A percentile compares a stretch with the other conserved stretches of the same genome.
phyloP scores from a whole-genome alignment of 106 monocot genomes.

The Dendrobium huoshanense region DNA sequence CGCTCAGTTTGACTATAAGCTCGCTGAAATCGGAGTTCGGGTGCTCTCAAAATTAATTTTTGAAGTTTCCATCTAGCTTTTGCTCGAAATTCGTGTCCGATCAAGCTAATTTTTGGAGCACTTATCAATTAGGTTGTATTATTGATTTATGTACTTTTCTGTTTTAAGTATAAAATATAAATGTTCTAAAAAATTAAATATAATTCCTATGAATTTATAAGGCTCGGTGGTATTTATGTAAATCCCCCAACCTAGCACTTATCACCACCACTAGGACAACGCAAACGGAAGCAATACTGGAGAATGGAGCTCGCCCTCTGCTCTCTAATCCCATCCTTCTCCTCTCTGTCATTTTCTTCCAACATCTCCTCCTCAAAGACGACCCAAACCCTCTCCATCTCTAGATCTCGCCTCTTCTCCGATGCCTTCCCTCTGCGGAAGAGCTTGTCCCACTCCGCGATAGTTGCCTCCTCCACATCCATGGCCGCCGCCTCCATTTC shows the following conservation, averaged over 20 bases:
- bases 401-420: background rate
- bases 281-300: background rate
- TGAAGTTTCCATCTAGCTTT: too few species aligned
- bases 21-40: too few species aligned
- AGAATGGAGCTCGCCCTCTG: background rate
- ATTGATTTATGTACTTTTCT: too few species aligned
- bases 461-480: constrained; percentile 17
- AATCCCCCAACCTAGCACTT: background rate
- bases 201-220: too few species aligned
- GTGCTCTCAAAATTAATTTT: too few species aligned
- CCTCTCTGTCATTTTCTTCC: constrained; percentile 49
- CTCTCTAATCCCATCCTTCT: constrained; percentile 36
- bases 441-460: constrained; percentile 4
- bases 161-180: too few species aligned
- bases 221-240: too few species aligned
- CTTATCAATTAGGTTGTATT: too few species aligned
- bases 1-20: too few species aligned
- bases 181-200: too few species aligned
- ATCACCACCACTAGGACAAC: background rate
- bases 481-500: constrained; percentile 9
- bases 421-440: background rate
- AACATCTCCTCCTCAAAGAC: constrained; percentile 23
- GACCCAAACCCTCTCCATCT: constrained; percentile 8
- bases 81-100: too few species aligned
- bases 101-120: too few species aligned